These are phyloP conservation scores for Solanum hybrid DNA, from an alignment of 305 asterid species.

Conservation along the genomic window DNA sequence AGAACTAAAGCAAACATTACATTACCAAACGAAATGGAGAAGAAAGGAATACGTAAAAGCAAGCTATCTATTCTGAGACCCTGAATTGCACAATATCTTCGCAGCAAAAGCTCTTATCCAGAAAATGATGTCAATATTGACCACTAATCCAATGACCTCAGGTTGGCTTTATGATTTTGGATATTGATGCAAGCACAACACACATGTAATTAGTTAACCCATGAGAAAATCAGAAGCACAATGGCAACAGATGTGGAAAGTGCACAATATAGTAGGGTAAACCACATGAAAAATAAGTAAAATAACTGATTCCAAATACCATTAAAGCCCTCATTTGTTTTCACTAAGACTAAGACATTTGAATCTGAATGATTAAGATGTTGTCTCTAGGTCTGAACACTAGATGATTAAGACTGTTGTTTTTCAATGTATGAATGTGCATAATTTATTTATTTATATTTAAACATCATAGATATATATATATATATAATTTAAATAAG, in stretches of 20 bases:
- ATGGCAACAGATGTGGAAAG: background rate
- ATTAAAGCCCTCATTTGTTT: background rate
- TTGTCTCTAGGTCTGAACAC: background rate
- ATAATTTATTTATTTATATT: no score
- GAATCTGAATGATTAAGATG: background rate
- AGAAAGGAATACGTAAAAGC: background rate
- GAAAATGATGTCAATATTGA: background rate
- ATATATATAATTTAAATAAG: background rate
- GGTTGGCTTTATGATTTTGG: background rate
- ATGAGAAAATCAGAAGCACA: background rate
- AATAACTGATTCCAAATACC: background rate
- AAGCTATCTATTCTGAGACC: background rate
- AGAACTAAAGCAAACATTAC: background rate
- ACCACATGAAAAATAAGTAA: background rate
- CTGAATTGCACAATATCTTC: background rate
- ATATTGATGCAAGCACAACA: background rate
- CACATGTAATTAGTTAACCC: background rate
- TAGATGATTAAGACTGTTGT: background rate
- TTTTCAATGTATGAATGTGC: background rate
- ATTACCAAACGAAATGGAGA: background rate
- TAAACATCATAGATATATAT: background rate
- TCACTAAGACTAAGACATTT: background rate
- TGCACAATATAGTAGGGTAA: background rate
- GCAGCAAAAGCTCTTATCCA: background rate
- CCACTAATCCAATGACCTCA: background rate